phyloP scores from a whole-genome alignment of 2,329 filamentous ascomycete genomes.

The Zymoseptoria ardabiliae region DNA sequence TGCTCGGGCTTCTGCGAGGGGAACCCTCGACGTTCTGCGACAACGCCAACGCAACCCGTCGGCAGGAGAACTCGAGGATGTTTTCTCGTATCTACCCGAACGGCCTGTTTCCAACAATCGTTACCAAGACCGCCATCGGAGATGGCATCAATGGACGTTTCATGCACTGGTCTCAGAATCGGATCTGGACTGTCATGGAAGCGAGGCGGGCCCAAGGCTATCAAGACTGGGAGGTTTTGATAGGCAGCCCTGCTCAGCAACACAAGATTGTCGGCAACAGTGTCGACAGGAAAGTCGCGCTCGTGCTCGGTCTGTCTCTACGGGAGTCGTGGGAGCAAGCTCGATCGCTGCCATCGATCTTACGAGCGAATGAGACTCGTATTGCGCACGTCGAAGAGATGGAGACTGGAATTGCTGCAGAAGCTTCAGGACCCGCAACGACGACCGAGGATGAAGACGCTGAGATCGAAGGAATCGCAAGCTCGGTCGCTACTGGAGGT shows the following conservation, averaged over 20 bases:
- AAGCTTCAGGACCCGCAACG: not conserved
- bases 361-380: not conserved
- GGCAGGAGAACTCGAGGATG: constrained; percentile 16
- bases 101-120: constrained; percentile 55
- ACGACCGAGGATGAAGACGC: not conserved
- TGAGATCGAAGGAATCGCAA: not conserved
- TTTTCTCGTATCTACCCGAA: constrained; percentile 50
- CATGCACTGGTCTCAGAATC: constrained; percentile 60
- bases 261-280: constrained; percentile 68
- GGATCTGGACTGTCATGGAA: constrained; percentile 60
- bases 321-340: constrained; percentile 47
- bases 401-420: not conserved
- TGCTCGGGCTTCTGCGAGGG: constrained; percentile 26
- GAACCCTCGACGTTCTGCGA: constrained; percentile 17
- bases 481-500: not conserved
- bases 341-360: not conserved
- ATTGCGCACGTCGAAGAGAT: not conserved
- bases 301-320: constrained; percentile 58
- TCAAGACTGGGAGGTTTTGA: constrained; percentile 60
- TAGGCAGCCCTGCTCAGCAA: constrained; percentile 51
- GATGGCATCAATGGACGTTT: constrained; percentile 50
- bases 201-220: constrained; percentile 62
- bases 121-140: constrained; percentile 44
- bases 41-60: constrained; percentile 17
- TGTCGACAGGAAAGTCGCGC: constrained; percentile 60